A percentile compares a stretch with the other conserved stretches of the same genome.
Evolutionary conservation across 331 rosid genomes (phyloP).

Genomic region (Quercus phellos): DNA sequence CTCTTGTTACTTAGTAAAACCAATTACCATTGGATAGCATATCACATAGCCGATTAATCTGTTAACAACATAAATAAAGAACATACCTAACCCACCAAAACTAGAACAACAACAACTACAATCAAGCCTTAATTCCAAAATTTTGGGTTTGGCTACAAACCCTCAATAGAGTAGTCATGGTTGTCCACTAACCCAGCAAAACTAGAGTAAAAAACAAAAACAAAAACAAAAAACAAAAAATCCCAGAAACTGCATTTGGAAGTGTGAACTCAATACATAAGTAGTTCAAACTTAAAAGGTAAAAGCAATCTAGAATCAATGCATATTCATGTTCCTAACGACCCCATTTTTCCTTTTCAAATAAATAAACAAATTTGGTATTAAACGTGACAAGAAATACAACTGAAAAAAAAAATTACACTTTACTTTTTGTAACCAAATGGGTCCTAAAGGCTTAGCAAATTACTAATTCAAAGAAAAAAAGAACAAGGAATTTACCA

Average conservation of each 20-base stretch:
- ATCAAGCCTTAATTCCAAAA: no score
- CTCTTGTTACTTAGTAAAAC: background rate
- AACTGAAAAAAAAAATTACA: background rate
- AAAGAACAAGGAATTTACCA: background rate
- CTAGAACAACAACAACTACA: background rate
- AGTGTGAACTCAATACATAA: background rate
- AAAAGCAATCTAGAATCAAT: background rate
- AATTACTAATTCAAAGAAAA: background rate
- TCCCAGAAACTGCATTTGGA: background rate
- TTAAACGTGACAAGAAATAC: background rate
- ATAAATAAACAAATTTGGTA: background rate
- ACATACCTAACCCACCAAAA: background rate
- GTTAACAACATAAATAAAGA: no score
- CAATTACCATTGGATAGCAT: background rate
- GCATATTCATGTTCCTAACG: background rate
- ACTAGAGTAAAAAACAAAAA: background rate
- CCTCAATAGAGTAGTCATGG: no score
- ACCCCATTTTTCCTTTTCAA: background rate
- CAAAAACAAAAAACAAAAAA: no score
- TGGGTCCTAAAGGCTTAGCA: background rate
- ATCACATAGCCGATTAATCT: background rate
- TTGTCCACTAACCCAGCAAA: background rate
- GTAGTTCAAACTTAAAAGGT: background rate
- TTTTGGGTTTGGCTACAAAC: no score
- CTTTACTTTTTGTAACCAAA: background rate